A percentile compares a stretch with the other conserved stretches of the same genome.
These are phyloP conservation scores for Alternaria tenuissima DNA, from an alignment of 2,329 filamentous ascomycete genomes.

Conservation along the genomic window DNA sequence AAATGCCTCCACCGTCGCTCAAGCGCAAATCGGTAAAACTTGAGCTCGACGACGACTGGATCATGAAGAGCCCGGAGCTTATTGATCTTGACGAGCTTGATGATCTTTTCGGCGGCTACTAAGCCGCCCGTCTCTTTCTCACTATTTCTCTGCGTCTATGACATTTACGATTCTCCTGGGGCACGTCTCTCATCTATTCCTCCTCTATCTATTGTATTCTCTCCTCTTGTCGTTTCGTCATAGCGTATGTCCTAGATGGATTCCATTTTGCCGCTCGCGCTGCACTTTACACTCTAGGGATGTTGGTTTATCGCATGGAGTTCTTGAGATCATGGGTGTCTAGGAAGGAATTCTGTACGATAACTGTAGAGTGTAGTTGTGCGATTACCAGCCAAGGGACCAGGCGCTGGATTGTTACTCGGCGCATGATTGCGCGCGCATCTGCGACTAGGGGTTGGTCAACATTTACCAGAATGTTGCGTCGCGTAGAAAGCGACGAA, in stretches of 20 bases:
- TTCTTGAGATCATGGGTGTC: slow-evolving; percentile 39
- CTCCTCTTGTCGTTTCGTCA: slow-evolving; percentile 25
- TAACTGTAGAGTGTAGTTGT: slow-evolving; percentile 37
- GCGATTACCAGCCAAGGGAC: slow-evolving; percentile 27
- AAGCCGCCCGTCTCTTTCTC: slow-evolving; percentile 12
- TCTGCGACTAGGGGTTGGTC: slow-evolving; percentile 10
- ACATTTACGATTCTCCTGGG: slow-evolving; percentile 45
- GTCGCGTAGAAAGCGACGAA: slow-evolving; percentile 15
- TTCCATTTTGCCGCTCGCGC: slow-evolving; percentile 40
- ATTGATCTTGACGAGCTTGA: slow-evolving; percentile 88
- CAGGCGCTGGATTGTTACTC: slow-evolving; percentile 42
- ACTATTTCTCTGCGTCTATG: slow-evolving; percentile 25
- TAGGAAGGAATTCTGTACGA: slow-evolving; percentile 41
- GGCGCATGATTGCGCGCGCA: slow-evolving; percentile 24
- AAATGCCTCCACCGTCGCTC: slow-evolving; percentile 43
- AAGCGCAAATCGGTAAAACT: slow-evolving; percentile 46
- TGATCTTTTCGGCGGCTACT: slow-evolving; percentile 19
- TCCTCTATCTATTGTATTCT: slow-evolving; percentile 28
- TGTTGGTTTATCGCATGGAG: slow-evolving; percentile 37
- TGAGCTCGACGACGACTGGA: slow-evolving; percentile 41
- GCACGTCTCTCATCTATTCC: slow-evolving; percentile 36
- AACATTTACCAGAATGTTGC: slow-evolving; percentile 21
- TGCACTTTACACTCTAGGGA: slow-evolving; percentile 38
- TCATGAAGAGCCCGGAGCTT: slow-evolving; percentile 77
- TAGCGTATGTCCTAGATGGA: slow-evolving; percentile 42